Conservation (phyloP, 495 filamentous ascomycete genomes). For the Podospora tetraspora region DNA sequence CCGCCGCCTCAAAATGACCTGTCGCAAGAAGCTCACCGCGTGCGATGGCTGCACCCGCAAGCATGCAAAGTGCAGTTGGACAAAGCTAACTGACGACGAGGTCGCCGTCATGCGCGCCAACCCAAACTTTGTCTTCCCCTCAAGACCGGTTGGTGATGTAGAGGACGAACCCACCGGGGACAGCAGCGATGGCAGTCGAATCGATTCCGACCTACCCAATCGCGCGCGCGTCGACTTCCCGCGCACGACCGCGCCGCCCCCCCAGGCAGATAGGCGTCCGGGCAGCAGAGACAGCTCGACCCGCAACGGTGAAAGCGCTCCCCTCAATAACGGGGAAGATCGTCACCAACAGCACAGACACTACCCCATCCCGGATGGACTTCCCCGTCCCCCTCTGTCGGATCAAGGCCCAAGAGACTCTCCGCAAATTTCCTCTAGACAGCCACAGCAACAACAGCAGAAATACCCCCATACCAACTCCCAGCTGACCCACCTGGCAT, state of each 20-base stretch:
- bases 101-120: constrained; percentile 26
- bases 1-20: constrained; percentile 71
- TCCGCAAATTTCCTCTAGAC: neutral
- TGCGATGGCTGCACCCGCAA: constrained; percentile 86
- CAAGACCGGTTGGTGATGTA: neutral
- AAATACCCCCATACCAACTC: neutral
- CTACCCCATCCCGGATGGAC: neutral
- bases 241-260: too few species aligned
- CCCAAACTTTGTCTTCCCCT: neutral
- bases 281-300: neutral
- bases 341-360: neutral
- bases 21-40: constrained; percentile 76
- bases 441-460: neutral
- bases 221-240: neutral
- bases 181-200: neutral
- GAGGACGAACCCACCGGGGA: neutral
- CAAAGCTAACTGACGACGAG: constrained; percentile 67
- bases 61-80: constrained; percentile 82
- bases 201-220: neutral
- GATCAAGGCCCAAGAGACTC: neutral
- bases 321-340: neutral
- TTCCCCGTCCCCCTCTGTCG: neutral
- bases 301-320: neutral
- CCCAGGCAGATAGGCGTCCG: neutral
- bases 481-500: neutral